These are phyloP conservation scores for Talaromyces wortmannii DNA, from an alignment of 495 filamentous ascomycete species.

Conservation along the genomic window DNA sequence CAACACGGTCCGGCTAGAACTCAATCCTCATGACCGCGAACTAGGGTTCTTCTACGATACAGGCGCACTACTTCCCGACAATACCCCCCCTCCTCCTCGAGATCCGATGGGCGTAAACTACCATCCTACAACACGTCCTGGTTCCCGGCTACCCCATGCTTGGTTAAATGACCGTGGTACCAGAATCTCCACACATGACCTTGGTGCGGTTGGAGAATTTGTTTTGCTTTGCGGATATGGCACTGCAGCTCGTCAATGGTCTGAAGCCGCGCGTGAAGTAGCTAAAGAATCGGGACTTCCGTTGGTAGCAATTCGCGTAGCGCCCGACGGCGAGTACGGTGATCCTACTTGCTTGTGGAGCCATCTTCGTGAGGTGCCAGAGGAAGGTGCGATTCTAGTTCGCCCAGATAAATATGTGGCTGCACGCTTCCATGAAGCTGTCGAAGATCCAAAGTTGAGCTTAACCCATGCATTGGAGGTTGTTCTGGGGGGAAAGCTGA, in stretches of 20 bases:
- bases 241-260: constrained; percentile 40
- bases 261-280: constrained; percentile 28
- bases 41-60: neutral
- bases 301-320: constrained; percentile 38
- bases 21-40: neutral
- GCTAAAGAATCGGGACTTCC: constrained; percentile 19
- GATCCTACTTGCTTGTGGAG: constrained; percentile 48
- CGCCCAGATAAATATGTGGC: constrained; percentile 40
- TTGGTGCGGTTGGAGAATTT: constrained; percentile 42
- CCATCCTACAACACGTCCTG: constrained; percentile 33
- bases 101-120: neutral
- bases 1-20: neutral
- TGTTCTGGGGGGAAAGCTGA: too few species aligned
- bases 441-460: neutral
- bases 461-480: neutral
- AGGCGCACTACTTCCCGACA: neutral
- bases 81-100: neutral
- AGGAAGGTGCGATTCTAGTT: constrained; percentile 43
- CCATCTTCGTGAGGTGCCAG: constrained; percentile 31
- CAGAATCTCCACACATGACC: constrained; percentile 41
- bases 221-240: constrained; percentile 31
- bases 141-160: constrained; percentile 43
- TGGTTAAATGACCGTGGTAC: constrained; percentile 43
- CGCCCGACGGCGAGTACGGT: constrained; percentile 38
- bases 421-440: neutral